A percentile compares a stretch with the other conserved stretches of the same genome.
These are phyloP conservation scores for Colletotrichum liriopes DNA, from an alignment of 2,329 filamentous ascomycete species.

Conservation along the genomic window DNA sequence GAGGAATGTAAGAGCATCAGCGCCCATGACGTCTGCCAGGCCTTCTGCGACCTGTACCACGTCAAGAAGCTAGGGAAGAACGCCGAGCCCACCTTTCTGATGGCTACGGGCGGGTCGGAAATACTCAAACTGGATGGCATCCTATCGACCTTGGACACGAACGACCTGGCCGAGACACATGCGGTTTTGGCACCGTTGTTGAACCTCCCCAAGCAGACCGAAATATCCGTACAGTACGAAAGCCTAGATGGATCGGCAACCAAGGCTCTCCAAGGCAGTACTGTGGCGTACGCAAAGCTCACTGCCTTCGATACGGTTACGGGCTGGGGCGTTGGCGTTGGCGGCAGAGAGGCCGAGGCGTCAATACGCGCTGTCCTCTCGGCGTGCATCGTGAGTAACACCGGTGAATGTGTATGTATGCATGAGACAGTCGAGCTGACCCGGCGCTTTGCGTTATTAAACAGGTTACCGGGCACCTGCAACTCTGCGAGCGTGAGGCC, in stretches of 20 bases:
- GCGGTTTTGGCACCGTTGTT: background rate
- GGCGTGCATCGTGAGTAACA: background rate
- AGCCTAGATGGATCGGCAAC: background rate
- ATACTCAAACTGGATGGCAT: background rate
- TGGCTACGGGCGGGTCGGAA: background rate
- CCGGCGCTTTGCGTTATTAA: background rate
- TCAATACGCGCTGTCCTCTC: background rate
- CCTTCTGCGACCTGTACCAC: background rate
- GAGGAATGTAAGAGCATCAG: background rate
- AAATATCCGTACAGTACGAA: background rate
- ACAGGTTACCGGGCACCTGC: background rate
- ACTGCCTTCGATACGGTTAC: background rate
- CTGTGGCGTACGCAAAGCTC: background rate
- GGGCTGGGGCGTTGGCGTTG: background rate
- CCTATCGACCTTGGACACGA: background rate
- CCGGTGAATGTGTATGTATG: background rate
- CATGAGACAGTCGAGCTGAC: background rate
- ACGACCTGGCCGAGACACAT: background rate
- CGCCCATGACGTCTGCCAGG: background rate
- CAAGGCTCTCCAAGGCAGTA: background rate
- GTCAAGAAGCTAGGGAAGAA: background rate
- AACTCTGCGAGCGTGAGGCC: background rate
- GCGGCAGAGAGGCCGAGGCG: background rate
- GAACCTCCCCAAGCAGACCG: background rate
- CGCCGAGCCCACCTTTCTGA: background rate